phyloP scores from a whole-genome alignment of 2,329 filamentous ascomycete species.

The Coniella vitis region DNA sequence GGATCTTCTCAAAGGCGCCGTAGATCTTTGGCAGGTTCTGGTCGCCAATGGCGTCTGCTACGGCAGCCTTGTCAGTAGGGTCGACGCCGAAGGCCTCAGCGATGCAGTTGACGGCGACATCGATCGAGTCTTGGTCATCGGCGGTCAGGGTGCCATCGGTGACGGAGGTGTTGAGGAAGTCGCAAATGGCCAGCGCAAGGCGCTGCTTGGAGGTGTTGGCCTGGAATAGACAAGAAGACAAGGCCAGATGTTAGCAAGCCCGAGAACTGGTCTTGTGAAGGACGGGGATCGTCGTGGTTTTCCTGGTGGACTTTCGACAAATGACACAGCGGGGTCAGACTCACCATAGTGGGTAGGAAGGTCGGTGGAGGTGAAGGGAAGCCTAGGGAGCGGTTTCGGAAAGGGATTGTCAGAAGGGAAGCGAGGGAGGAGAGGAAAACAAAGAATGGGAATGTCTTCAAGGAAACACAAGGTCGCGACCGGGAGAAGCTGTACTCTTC shows the following conservation, averaged over 20 bases:
- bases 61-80: conserved; percentile 64
- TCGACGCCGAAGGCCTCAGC: conserved; percentile 93
- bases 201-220: conserved; percentile 61
- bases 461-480: background rate
- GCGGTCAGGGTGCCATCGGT: conserved; percentile 80
- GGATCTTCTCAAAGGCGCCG: conserved; percentile 92
- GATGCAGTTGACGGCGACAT: conserved; percentile 92
- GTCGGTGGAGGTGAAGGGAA: too few relatives aligned
- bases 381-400: background rate
- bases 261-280: too few relatives aligned
- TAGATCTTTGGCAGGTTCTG: conserved; percentile 91
- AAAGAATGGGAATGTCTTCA: background rate
- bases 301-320: too few relatives aligned
- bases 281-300: too few relatives aligned
- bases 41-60: conserved; percentile 70
- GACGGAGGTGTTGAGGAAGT: conserved; percentile 80
- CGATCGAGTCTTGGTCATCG: conserved; percentile 89
- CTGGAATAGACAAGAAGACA: conserved; percentile 24
- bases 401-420: background rate
- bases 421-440: background rate
- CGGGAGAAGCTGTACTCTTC: background rate
- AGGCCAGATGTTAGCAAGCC: conserved; percentile 1
- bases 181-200: conserved; percentile 92
- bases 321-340: background rate
- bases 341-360: conserved; percentile 10